A percentile compares a stretch with the other conserved stretches of the same genome.
Evolutionary conservation across 495 filamentous ascomycete genomes (phyloP).

Genomic region (Bathelium albidoporum): DNA sequence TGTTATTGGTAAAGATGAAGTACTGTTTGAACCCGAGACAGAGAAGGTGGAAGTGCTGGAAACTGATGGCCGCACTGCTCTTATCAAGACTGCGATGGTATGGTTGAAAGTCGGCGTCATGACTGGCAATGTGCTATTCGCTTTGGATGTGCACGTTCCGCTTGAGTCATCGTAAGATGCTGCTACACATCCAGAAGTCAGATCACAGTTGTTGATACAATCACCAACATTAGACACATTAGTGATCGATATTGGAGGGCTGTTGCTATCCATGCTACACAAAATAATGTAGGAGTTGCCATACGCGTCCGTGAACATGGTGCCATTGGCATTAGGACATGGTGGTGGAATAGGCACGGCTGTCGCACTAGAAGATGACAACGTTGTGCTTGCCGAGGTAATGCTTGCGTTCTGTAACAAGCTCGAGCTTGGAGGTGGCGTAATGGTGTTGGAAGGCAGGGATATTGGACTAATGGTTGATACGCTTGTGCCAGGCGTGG

Average conservation of each 20-base stretch:
- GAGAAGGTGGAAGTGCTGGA: neutral
- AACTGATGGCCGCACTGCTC: neutral
- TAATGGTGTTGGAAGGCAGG: no score
- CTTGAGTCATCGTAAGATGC: neutral
- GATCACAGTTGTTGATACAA: neutral
- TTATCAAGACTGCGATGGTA: neutral
- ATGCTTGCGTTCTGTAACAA: no score
- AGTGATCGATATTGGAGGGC: neutral
- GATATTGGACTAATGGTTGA: no score
- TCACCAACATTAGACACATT: neutral
- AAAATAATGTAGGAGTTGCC: neutral
- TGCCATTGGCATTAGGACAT: neutral
- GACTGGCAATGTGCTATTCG: neutral
- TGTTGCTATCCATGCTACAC: neutral
- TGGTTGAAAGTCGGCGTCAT: neutral
- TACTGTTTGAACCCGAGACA: no score
- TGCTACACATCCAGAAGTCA: neutral
- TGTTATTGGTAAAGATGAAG: neutral
- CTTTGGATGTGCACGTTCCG: neutral
- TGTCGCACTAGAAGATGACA: neutral
- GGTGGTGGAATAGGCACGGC: neutral
- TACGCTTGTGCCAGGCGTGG: no score
- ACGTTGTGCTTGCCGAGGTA: neutral
- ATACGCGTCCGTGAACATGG: neutral
- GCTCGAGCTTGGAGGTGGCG: no score